phyloP scores from a whole-genome alignment of 2,329 filamentous ascomycete genomes.

The Exophiala sp. region DNA sequence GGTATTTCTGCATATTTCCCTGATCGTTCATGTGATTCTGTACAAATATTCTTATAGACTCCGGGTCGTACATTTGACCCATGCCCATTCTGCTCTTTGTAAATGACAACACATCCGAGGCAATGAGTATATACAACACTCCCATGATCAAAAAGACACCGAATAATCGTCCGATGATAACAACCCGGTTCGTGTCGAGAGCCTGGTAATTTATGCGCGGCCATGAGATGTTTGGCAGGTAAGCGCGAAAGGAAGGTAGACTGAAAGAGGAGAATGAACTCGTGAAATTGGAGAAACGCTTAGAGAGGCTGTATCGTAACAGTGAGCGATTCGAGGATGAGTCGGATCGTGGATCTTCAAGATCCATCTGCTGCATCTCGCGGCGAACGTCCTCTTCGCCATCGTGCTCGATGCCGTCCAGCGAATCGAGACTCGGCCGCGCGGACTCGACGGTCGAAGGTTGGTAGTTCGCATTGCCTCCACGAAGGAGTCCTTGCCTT shows the following conservation, averaged over 20 bases:
- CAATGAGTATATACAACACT: slow-evolving; percentile 79
- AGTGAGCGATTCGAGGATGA: slow-evolving; percentile 35
- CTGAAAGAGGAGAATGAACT: slow-evolving; percentile 57
- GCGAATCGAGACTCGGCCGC: slow-evolving; percentile 59
- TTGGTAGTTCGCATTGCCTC: slow-evolving; percentile 59
- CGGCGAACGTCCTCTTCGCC: slow-evolving; percentile 65
- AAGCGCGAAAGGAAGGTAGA: slow-evolving; percentile 47
- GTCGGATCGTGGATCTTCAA: slow-evolving; percentile 61
- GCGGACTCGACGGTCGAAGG: slow-evolving; percentile 80
- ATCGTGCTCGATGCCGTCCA: slow-evolving; percentile 51
- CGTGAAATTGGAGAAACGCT: slow-evolving; percentile 54
- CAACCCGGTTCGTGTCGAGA: slow-evolving; percentile 52
- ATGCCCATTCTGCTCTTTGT: slow-evolving; percentile 58
- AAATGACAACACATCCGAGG: slow-evolving; percentile 74
- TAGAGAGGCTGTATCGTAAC: slow-evolving; percentile 51
- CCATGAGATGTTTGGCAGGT: slow-evolving; percentile 41
- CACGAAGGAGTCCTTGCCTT: slow-evolving; percentile 68
- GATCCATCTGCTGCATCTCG: slow-evolving; percentile 86
- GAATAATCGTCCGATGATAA: slow-evolving; percentile 69
- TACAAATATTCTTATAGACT: slow-evolving; percentile 72
- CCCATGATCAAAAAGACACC: slow-evolving; percentile 72
- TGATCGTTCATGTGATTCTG: slow-evolving; percentile 66
- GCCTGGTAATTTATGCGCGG: slow-evolving; percentile 36
- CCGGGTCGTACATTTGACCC: slow-evolving; percentile 75
- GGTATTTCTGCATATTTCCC: slow-evolving; percentile 65